These are phyloP conservation scores for Acrocalymma vagum DNA, from an alignment of 2,329 filamentous ascomycete genomes.

Conservation along the genomic window DNA sequence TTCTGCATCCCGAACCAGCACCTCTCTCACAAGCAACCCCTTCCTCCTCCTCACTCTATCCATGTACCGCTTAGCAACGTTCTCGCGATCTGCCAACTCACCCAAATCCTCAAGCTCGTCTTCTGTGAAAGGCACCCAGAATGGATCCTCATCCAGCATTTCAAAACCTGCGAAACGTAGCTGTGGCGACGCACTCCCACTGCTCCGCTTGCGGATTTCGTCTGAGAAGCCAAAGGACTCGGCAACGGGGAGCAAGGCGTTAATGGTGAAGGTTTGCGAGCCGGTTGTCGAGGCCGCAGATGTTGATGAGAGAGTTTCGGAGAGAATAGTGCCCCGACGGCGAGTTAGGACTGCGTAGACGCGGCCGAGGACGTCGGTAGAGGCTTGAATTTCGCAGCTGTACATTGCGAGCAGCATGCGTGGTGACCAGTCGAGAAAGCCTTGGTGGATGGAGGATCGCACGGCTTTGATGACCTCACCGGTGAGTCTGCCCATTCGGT, in stretches of 20 bases:
- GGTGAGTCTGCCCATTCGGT: slow-evolving; percentile 77
- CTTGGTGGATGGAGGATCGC: slow-evolving; percentile 81
- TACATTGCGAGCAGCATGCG: slow-evolving; percentile 98
- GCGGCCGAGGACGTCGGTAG: slow-evolving; percentile 90
- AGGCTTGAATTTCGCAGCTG: slow-evolving; percentile 95
- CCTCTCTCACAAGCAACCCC: slow-evolving; percentile 81
- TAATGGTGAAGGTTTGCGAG: slow-evolving; percentile 95
- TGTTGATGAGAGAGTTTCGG: slow-evolving; percentile 91
- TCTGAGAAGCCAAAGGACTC: slow-evolving; percentile 96
- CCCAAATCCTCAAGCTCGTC: slow-evolving; percentile 96
- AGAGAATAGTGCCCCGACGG: slow-evolving; percentile 86
- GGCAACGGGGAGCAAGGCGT: slow-evolving; percentile 85
- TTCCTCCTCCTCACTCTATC: slow-evolving; percentile 87
- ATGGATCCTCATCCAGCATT: slow-evolving; percentile 92
- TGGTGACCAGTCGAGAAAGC: slow-evolving; percentile 94
- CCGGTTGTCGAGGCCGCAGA: slow-evolving; percentile 94
- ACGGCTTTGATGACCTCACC: slow-evolving; percentile 93
- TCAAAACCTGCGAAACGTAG: slow-evolving; percentile 94
- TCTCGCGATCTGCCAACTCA: slow-evolving; percentile 91
- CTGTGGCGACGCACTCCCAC: slow-evolving; percentile 89
- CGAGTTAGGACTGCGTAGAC: slow-evolving; percentile 99
- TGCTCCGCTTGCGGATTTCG: slow-evolving; percentile 94
- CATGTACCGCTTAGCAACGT: slow-evolving; percentile 96
- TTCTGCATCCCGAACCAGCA: slow-evolving; percentile 81
- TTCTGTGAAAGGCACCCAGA: slow-evolving; percentile 97